phyloP scores from a whole-genome alignment of 768 basidiomycete genomes.

The Kwoniella mangroviensis region DNA sequence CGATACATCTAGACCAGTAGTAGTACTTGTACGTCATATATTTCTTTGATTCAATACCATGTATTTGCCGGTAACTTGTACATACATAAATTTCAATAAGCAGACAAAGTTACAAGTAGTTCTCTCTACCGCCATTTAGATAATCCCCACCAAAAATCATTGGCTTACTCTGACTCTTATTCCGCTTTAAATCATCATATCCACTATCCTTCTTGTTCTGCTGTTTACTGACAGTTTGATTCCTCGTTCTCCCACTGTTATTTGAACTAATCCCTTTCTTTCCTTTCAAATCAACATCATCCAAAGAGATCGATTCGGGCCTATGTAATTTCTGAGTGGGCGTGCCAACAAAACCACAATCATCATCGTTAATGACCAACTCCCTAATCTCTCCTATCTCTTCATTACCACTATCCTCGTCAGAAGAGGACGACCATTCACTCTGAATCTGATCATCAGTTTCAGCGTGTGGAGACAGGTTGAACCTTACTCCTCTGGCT shows the following conservation, averaged over 20 bases:
- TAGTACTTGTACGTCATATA: not conserved
- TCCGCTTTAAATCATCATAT: not conserved
- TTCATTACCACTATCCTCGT: not conserved
- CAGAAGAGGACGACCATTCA: conserved; percentile 2
- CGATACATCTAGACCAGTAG: not conserved
- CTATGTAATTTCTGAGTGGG: not conserved
- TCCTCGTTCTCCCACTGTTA: not conserved
- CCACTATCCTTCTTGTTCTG: not conserved
- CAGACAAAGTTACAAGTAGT: not conserved
- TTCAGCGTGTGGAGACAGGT: conserved; percentile 10
- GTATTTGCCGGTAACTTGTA: not conserved
- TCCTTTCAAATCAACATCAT: not conserved
- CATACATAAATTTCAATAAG: not conserved
- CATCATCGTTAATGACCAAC: not conserved
- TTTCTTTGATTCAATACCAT: not conserved
- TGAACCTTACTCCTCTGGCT: conserved; percentile 39
- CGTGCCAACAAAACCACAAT: not conserved
- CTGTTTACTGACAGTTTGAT: not conserved
- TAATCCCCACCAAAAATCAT: conserved; percentile 25
- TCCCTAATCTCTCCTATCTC: not conserved
- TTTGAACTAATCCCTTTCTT: not conserved
- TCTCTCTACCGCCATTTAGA: conserved; percentile 30
- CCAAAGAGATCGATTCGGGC: not conserved
- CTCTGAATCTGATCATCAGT: not conserved
- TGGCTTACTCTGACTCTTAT: not conserved